Conservation (phyloP, 345 rosid species). For the Cardamine resedifolia region DNA sequence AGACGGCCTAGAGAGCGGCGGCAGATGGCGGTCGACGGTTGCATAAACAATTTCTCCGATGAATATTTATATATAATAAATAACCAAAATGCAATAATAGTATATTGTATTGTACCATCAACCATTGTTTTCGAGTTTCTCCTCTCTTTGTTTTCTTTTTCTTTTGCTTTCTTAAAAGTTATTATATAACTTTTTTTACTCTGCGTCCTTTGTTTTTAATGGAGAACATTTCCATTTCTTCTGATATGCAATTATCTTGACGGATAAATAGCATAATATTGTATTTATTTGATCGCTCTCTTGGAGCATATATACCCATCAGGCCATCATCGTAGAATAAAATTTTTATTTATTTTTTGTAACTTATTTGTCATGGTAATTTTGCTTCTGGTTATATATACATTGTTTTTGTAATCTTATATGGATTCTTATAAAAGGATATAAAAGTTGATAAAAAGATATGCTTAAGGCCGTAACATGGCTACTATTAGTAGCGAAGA, state of each 20-base stretch:
- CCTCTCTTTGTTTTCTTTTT: background rate
- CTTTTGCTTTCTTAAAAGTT: conserved; percentile 11
- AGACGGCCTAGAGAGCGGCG: conserved; percentile 29
- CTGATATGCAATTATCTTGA: conserved; percentile 22
- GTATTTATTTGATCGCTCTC: conserved; percentile 9
- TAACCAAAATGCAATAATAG: conserved; percentile 39
- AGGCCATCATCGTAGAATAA: background rate
- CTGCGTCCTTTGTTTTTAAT: conserved; percentile 8
- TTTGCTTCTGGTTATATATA: no score
- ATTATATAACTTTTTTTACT: conserved; percentile 19
- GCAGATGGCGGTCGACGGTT: conserved; percentile 19
- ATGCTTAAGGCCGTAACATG: no score
- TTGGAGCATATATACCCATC: background rate
- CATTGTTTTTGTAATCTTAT: no score
- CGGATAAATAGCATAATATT: conserved; percentile 21
- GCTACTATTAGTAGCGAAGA: no score
- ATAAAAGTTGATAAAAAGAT: no score
- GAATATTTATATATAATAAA: conserved; percentile 30
- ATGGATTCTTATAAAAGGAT: no score
- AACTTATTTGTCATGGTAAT: background rate
- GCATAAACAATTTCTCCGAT: conserved; percentile 19
- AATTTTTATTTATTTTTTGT: background rate
- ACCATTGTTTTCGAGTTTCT: conserved; percentile 30
- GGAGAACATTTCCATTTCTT: conserved; percentile 29
- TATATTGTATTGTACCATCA: conserved; percentile 36